phyloP scores from a whole-genome alignment of 2,329 filamentous ascomycete genomes.

The Aureobasidium sp. region DNA sequence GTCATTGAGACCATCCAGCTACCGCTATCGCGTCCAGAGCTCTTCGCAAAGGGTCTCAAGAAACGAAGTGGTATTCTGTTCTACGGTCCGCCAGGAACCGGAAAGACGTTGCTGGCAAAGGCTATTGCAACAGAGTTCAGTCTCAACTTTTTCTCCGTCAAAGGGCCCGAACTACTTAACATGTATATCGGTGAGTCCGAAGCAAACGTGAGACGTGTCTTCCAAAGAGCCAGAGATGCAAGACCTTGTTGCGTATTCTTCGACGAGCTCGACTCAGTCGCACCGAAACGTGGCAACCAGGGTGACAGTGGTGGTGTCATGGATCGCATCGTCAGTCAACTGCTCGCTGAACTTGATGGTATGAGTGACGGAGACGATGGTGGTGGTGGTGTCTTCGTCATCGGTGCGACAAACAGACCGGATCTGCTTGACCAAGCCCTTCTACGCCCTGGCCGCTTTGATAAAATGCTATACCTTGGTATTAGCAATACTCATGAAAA shows the following conservation, averaged over 20 bases:
- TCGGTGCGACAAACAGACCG: slow-evolving; percentile 90
- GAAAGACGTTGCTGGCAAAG: slow-evolving; percentile 84
- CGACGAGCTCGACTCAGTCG: slow-evolving; percentile 86
- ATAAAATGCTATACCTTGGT: slow-evolving; percentile 97
- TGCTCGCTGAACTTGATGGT: slow-evolving; percentile 89
- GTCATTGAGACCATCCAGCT: slow-evolving; percentile 94
- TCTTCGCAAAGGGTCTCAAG: slow-evolving; percentile 97
- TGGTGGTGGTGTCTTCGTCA: slow-evolving; percentile 83
- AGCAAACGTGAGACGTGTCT: slow-evolving; percentile 82
- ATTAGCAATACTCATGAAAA: slow-evolving; percentile 96
- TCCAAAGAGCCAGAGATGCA: slow-evolving; percentile 78
- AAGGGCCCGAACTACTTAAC: slow-evolving; percentile 83
- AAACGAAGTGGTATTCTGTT: slow-evolving; percentile 91
- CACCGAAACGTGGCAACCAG: slow-evolving; percentile 93
- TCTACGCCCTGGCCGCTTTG: slow-evolving; percentile 81
- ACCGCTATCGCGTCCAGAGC: slow-evolving; percentile 79
- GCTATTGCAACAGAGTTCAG: slow-evolving; percentile 91
- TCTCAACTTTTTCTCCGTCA: slow-evolving; percentile 90
- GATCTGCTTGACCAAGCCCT: slow-evolving; percentile 88
- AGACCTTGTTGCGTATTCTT: slow-evolving; percentile 88
- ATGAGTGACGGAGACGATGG: slow-evolving; percentile 90
- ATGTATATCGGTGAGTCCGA: slow-evolving; percentile 97
- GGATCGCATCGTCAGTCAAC: slow-evolving; percentile 92
- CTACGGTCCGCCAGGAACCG: slow-evolving; percentile 83
- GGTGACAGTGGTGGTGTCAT: slow-evolving; percentile 96